Evolutionary conservation across 2,329 filamentous ascomycete genomes (phyloP), one percentile per base, ranked within the genome.

Genomic region (Paecilomyces variotii): DNA sequence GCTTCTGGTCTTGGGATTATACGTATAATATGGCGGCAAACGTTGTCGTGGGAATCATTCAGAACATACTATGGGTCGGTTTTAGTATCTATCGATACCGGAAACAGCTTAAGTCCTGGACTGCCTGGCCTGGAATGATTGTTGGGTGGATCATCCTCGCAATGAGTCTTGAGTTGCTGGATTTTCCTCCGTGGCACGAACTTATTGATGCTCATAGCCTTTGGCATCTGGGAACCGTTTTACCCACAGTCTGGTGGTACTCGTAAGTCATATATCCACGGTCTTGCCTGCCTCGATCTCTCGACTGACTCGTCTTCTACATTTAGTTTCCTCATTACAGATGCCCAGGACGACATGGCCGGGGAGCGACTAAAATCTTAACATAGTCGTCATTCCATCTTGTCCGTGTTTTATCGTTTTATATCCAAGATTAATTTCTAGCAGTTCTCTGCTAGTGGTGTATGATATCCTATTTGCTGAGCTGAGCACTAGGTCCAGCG

Each of bases 11-110:
- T 19, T 99, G 94, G 89, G 89, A 97, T 74, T 99, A 99, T 73
- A 89, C 88, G 4, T 99, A 99, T 78, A 99, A 99, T 72, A 97
- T 99, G 91, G 86, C 88, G 1, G 94, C 92, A 56, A 99, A 97
- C 68, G 89, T 99, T 24, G 85, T 83, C 2, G 84, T 89, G 10
- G 94, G 94, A 2, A 79, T 91, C 49, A 73, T 92, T 3, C 87
- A 91, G 70, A 96, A 97, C 68, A 56, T 87, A 3, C 76, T 97
- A 59, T 97, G 94, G 94, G 89, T 82, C 51, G 88, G 84, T 74
- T 97, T 96, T 75, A 92, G 89, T 71, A 84, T 89, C 65, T 78
- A 79, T 63, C 83, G 87, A 65, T 97, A 93, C 75, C 79, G 81
- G 63, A 85, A 85, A 72, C 84, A 88, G 19, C 84, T 85, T 53